phyloP scores from a whole-genome alignment of 129 eudicot species.

The Helichrysum umbraculigerum region DNA sequence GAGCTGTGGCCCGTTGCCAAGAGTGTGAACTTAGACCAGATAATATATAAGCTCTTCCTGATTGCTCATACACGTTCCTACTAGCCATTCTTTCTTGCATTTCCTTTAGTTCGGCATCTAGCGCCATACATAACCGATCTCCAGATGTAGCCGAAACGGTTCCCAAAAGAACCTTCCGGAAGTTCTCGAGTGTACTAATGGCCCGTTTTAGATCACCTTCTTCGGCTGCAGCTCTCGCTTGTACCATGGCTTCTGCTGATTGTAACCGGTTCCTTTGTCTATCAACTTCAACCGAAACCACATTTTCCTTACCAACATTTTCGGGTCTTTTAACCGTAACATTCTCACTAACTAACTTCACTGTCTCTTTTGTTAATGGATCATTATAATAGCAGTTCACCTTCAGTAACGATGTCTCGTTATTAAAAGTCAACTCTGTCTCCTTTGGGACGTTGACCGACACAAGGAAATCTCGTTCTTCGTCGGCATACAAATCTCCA shows the following conservation, averaged over 20 bases:
- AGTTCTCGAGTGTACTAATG: conserved; percentile 49
- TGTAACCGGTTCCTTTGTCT: conserved; percentile 67
- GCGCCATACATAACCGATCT: conserved; percentile 57
- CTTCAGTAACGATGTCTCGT: conserved; percentile 48
- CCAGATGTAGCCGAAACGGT: conserved; percentile 53
- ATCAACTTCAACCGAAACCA: conserved; percentile 68
- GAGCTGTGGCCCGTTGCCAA: conserved; percentile 87
- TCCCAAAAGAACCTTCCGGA: conserved; percentile 46
- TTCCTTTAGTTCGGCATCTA: conserved; percentile 77
- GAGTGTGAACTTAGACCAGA: conserved; percentile 89
- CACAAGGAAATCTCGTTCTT: conserved; percentile 71
- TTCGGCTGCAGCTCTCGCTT: conserved; percentile 62
- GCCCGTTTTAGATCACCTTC: conserved; percentile 63
- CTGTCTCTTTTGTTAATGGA: conserved; percentile 47
- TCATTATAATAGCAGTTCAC: conserved; percentile 57
- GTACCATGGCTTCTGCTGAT: conserved; percentile 70
- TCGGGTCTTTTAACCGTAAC: conserved; percentile 51
- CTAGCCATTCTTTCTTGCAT: conserved; percentile 81
- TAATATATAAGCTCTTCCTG: conserved; percentile 73
- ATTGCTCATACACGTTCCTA: conserved; percentile 66
- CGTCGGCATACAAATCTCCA: conserved; percentile 89
- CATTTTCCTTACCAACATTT: conserved; percentile 36
- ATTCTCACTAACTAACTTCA: conserved; percentile 41
- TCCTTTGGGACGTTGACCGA: conserved; percentile 56
- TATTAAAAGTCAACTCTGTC: conserved; percentile 17